phyloP scores from a whole-genome alignment of 345 rosid species.

The Acer saccharum region DNA sequence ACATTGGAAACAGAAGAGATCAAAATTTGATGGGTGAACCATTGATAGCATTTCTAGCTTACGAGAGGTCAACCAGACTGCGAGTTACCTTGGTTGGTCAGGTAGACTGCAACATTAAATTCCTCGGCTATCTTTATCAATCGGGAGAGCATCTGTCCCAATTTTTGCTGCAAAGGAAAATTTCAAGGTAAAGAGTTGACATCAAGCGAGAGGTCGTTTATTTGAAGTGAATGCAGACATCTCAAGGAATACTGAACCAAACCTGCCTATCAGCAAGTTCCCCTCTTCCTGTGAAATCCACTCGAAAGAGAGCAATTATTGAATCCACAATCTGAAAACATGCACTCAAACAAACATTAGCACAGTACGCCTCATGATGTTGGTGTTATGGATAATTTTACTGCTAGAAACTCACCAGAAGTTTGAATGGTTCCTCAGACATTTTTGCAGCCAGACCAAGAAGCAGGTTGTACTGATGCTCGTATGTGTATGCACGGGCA shows the following conservation, averaged over 20 bases:
- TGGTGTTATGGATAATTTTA: neutral
- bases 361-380: neutral
- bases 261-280: constrained; percentile 95
- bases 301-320: constrained; percentile 80
- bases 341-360: constrained; percentile 19
- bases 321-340: constrained; percentile 76
- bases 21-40: neutral
- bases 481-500: constrained; percentile 90
- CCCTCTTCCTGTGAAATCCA: constrained; percentile 89
- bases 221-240: neutral
- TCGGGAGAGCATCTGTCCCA: constrained; percentile 91
- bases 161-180: constrained; percentile 70
- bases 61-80: neutral
- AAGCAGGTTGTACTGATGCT: constrained; percentile 84
- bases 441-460: constrained; percentile 95
- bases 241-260: constrained; percentile 10
- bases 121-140: constrained; percentile 88
- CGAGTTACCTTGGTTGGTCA: constrained; percentile 85
- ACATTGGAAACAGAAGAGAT: neutral
- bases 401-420: constrained; percentile 49
- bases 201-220: neutral
- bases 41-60: neutral
- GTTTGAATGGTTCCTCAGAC: constrained; percentile 89
- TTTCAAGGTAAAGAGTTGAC: constrained; percentile 13
- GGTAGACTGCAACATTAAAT: constrained; percentile 87